Evolutionary conservation across 2,329 filamentous ascomycete genomes (phyloP).

Genomic region (Arthroderma sp.): DNA sequence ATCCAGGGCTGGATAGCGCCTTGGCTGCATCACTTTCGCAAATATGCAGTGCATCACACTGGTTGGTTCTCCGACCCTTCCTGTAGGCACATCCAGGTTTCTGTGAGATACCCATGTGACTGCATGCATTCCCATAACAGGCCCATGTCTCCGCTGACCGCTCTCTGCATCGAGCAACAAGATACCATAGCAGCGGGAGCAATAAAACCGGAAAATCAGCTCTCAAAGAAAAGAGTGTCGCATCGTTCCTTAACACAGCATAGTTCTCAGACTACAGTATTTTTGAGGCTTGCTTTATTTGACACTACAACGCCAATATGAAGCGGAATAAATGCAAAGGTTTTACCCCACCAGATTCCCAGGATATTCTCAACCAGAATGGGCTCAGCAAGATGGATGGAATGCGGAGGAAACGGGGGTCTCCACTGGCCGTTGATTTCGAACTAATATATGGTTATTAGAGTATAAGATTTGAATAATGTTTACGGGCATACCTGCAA

Average conservation of each 20-base stretch:
- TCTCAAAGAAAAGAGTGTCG: neutral
- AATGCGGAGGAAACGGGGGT: slow-evolving; percentile 4
- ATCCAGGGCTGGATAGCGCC: too few species aligned
- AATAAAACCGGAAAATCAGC: neutral
- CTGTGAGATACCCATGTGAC: too few species aligned
- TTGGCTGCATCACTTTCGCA: too few species aligned
- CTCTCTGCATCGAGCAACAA: too few species aligned
- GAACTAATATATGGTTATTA: slow-evolving; percentile 4
- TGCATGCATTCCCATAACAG: too few species aligned
- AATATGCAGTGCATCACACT: too few species aligned
- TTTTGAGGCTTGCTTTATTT: slow-evolving; percentile 2
- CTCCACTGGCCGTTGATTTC: slow-evolving; percentile 5
- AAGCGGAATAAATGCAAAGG: slow-evolving; percentile 5
- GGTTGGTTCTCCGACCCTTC: too few species aligned
- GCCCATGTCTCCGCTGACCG: too few species aligned
- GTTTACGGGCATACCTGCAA: slow-evolving; percentile 1
- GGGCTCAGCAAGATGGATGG: neutral
- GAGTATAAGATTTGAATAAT: neutral
- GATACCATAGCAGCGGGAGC: neutral
- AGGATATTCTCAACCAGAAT: slow-evolving; percentile 9
- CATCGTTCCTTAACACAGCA: neutral
- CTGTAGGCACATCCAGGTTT: too few species aligned
- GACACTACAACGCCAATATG: slow-evolving; percentile 3
- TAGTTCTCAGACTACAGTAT: neutral
- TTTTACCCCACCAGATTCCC: slow-evolving; percentile 8